phyloP scores from a whole-genome alignment of 2,329 filamentous ascomycete species.

The Ophiostoma piceae region DNA sequence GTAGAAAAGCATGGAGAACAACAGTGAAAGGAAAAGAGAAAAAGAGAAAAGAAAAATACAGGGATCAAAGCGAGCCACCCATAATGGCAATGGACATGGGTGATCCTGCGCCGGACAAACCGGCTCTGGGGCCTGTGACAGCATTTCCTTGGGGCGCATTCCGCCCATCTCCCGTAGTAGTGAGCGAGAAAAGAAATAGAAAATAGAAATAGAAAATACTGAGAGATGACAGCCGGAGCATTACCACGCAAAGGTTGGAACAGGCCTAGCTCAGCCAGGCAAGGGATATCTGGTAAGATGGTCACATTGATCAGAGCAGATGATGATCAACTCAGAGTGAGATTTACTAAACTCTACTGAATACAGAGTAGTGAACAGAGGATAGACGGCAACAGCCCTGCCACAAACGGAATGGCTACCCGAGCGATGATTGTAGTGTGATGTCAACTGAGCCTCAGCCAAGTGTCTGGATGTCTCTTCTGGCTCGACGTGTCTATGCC shows the following conservation, averaged over 20 bases:
- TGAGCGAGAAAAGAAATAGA: background rate
- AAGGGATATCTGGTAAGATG: constrained; percentile 2
- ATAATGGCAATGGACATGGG: background rate
- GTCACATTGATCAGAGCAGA: constrained; percentile 4
- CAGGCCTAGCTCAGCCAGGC: background rate
- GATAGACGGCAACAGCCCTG: background rate
- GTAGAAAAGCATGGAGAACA: background rate
- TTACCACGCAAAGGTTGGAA: background rate
- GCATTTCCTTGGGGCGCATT: background rate
- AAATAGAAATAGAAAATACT: background rate
- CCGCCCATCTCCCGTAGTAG: constrained; percentile 1
- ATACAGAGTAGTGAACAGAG: background rate
- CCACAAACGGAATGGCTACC: background rate
- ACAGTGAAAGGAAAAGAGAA: background rate
- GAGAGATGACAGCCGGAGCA: constrained; percentile 4
- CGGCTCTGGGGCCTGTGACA: constrained; percentile 7
- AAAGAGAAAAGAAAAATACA: background rate
- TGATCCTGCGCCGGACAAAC: background rate
- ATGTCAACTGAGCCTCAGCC: background rate
- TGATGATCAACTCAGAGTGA: background rate
- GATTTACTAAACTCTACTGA: background rate
- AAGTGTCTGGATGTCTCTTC: too few relatives aligned
- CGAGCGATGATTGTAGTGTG: background rate
- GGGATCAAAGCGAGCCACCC: background rate
- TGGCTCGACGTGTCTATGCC: too few relatives aligned